A percentile compares a stretch with the other conserved stretches of the same genome.
These are phyloP conservation scores for Sicyos edulis DNA, from an alignment of 306 rosid species.

Conservation along the genomic window DNA sequence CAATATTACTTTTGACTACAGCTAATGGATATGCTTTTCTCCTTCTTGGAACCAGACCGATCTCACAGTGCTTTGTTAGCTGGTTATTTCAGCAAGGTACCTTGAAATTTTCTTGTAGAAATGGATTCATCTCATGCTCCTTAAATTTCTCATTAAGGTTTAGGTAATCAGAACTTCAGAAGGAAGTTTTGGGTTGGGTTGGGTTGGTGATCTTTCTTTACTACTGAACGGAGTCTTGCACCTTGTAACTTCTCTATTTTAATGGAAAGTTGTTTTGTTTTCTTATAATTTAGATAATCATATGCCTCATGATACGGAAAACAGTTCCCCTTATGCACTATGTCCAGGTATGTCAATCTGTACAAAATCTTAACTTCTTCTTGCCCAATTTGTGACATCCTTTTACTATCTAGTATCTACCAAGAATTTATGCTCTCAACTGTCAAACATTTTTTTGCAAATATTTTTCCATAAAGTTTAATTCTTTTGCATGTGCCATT, in stretches of 20 bases:
- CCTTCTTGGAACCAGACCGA: slow-evolving; percentile 85
- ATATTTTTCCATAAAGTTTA: background rate
- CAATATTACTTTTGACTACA: slow-evolving; percentile 33
- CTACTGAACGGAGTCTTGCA: background rate
- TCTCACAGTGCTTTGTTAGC: slow-evolving; percentile 73
- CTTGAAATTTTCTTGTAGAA: slow-evolving; percentile 16
- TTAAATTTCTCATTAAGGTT: background rate
- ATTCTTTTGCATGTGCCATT: background rate
- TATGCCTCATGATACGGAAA: slow-evolving; percentile 92
- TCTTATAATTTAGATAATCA: slow-evolving; percentile 52
- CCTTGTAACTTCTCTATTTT: background rate
- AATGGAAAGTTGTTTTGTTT: too few species aligned
- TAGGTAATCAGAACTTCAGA: slow-evolving; percentile 47
- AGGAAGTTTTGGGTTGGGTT: slow-evolving; percentile 19
- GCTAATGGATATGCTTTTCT: slow-evolving; percentile 91
- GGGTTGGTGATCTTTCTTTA: background rate
- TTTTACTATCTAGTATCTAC: background rate
- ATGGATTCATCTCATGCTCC: slow-evolving; percentile 11
- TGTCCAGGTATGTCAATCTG: slow-evolving; percentile 62
- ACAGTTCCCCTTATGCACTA: slow-evolving; percentile 91
- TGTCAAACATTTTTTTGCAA: background rate
- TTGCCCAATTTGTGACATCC: background rate
- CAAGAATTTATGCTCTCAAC: background rate
- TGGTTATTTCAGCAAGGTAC: slow-evolving; percentile 96
- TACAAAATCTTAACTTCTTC: background rate